Evolutionary conservation across 345 rosid genomes (phyloP), one percentile per base, ranked within the genome.

Genomic region (Cochlearia excelsa): DNA sequence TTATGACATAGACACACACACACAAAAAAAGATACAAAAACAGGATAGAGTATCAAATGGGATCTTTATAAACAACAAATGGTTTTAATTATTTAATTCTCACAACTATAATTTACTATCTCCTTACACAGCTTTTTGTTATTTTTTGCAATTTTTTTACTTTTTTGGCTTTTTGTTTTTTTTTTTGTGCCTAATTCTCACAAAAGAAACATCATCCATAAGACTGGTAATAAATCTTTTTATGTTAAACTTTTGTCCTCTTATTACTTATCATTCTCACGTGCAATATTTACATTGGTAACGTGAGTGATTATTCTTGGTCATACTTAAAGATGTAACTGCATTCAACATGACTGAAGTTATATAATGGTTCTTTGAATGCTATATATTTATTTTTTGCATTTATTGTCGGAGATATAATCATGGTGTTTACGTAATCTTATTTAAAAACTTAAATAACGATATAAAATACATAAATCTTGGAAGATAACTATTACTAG

Each of bases 1-100:
- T 42, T 70, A 16, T 57, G 74, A 70, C 54, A 70, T 63, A 50
- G 52, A 39, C 49, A 7, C 10, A 39, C 59, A 28, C 40, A 54
- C 28, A 34, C 53, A 57, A 63, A 34, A 70, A 57, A 43, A 61
- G 74, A 69, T 55, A 69, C 74, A 48, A 50, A 55, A 49, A 34
- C 58, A 57, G 74, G 69, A 70, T 68, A 49, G 41, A 54, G 26
- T 70, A 63, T 45, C 54, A 57, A 26, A 50, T 37, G 59, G 59
- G 59, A 37, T 44, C 11, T 50, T 70, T 63, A 57, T 51, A 51
- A 70, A 70, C 58, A 34, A 37, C 8, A 42, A 31, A 57, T n/a
- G 27, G 31, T 34, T 60, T 26, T 5, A 55, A 63, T 57, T 70
- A 63, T 63, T 70, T 63, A 50, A 56, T 56, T 44, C 30, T 42